These are phyloP conservation scores for Nyssa sinensis DNA, from an alignment of 148 eudicot species.

Conservation along the genomic window DNA sequence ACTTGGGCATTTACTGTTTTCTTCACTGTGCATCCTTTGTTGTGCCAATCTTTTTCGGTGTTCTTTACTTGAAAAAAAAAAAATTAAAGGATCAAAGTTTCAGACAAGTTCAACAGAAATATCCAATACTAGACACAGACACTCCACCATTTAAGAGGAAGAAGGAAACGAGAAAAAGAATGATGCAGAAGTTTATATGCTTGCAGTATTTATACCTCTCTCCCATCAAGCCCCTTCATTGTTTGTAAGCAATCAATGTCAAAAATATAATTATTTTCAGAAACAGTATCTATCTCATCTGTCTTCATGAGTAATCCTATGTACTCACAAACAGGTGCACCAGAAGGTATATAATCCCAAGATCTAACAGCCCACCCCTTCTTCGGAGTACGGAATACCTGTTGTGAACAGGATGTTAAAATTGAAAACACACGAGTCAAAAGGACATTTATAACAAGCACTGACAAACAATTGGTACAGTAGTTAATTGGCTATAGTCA, in stretches of 20 bases:
- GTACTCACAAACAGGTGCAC: constrained; percentile 74
- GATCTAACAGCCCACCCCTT: constrained; percentile 96
- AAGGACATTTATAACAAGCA: background rate
- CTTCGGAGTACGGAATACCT: constrained; percentile 80
- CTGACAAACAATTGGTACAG: background rate
- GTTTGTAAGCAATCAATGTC: constrained; percentile 80
- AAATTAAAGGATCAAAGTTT: background rate
- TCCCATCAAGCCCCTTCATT: constrained; percentile 70
- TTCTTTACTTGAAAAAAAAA: background rate
- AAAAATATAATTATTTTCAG: constrained; percentile 54
- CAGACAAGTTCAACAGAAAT: background rate
- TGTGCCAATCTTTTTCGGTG: no score
- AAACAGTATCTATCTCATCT: constrained; percentile 47
- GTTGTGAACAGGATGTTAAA: background rate
- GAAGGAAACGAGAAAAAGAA: background rate
- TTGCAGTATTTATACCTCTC: constrained; percentile 50
- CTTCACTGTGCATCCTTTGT: no score
- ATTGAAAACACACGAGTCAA: background rate
- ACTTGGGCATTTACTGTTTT: no score
- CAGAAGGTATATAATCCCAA: constrained; percentile 76
- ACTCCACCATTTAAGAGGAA: background rate
- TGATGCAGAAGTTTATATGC: background rate
- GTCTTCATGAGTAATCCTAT: constrained; percentile 60
- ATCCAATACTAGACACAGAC: background rate
- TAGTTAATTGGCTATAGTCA: background rate